Evolutionary conservation across 2,329 filamentous ascomycete species (phyloP).

Genomic region (Helminthosporium solani): DNA sequence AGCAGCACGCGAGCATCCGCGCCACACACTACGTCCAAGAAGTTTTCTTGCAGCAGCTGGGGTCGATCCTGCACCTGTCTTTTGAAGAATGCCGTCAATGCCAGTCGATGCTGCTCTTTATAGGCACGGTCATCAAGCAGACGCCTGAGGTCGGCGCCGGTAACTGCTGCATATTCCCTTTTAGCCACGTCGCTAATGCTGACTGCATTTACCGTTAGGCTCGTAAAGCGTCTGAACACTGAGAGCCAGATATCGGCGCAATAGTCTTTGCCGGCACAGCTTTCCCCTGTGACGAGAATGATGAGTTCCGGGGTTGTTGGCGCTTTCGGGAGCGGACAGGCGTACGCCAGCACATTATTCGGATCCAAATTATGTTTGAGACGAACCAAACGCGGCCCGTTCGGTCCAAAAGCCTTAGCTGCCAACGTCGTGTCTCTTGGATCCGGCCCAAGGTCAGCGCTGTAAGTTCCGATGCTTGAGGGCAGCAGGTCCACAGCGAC

Average conservation of each 20-base stretch:
- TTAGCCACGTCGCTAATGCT: slow-evolving; percentile 60
- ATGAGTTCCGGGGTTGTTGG: slow-evolving; percentile 48
- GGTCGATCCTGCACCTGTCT: slow-evolving; percentile 48
- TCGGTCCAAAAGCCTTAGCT: slow-evolving; percentile 58
- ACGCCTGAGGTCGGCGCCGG: slow-evolving; percentile 50
- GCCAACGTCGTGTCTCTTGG: slow-evolving; percentile 57
- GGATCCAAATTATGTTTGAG: slow-evolving; percentile 57
- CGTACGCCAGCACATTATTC: slow-evolving; percentile 53
- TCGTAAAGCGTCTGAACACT: slow-evolving; percentile 31
- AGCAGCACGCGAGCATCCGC: slow-evolving; percentile 55
- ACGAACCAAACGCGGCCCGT: slow-evolving; percentile 50
- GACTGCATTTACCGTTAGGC: slow-evolving; percentile 43
- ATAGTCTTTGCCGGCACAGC: slow-evolving; percentile 61
- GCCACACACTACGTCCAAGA: slow-evolving; percentile 48
- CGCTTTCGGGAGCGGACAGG: slow-evolving; percentile 54
- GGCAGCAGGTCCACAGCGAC: slow-evolving; percentile 52
- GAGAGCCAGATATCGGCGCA: slow-evolving; percentile 57
- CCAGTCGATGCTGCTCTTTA: slow-evolving; percentile 60
- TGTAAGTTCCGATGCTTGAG: slow-evolving; percentile 55
- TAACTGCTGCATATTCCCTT: slow-evolving; percentile 55
- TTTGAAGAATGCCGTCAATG: slow-evolving; percentile 55
- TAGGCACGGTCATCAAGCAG: slow-evolving; percentile 58
- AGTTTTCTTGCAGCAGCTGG: slow-evolving; percentile 53
- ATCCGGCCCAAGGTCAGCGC: slow-evolving; percentile 64
- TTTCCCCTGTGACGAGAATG: slow-evolving; percentile 59